Base-by-base conservation (phyloP, 768 basidiomycete species). In the Lactarius evosmus region DNA sequence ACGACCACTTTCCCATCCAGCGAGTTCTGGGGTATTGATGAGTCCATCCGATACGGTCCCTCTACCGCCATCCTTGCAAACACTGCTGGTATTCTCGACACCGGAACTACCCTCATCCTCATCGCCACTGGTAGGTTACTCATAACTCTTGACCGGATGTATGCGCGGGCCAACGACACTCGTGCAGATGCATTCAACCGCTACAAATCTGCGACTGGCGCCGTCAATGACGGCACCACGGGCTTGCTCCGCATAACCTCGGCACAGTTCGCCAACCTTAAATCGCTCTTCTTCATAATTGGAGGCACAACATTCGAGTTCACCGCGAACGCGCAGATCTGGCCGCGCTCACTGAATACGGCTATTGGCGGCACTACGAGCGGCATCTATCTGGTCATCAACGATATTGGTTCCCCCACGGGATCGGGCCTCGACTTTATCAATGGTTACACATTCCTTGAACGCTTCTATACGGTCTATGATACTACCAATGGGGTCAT, bases 201-300 rank as follows among this genome's bases (percentile, higher is more conserved):
- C 46, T 77, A 76, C 70, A 56, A 67, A 65, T 33, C 56, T 7
- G 73, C 72, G 3, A 75, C 74, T 11, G 75, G 74, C 32, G 76
- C 69, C n/a, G 68, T 67, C 8, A n/a, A 62, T 49, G 75, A 76
- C 61, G 60, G 70, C 61, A 61, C 27, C 51, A 14, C 40, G 17
- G 22, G 22, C 1, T 5, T 25, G 4, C 27, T 49, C 34, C 56
- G 27, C 9, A 33, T 27, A 11, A 56, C 51, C n/a, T 11, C 29
- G 12, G 33, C 49, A 33, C 56, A 87, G 70, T 87, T 82, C 66
- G 57, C 68, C 2, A 77, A 72, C 57, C 74, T 90, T 55, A 66
- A 86, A 74, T 82, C 79, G 70, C 73, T 89, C 66, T 76, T 80
- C 75, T 87, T 89, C 75, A 76, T 74, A 62, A 77, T 84, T 60